phyloP scores from a whole-genome alignment of 192 early-diverging fungal species.

The Backusella psychrophila region DNA sequence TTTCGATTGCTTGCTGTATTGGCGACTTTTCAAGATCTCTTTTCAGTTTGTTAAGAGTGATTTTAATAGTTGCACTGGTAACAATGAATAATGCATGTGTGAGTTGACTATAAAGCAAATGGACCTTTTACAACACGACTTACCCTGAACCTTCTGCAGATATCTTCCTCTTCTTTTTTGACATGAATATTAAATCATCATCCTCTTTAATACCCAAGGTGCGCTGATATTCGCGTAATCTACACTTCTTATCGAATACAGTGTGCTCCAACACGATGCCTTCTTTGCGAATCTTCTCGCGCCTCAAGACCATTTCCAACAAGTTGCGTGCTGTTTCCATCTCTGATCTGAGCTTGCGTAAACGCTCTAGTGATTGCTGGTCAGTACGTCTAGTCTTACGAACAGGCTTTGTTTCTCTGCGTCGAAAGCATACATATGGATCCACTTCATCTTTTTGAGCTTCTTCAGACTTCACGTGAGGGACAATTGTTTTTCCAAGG shows the following conservation, averaged over 20 bases:
- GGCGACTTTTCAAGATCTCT: slow-evolving; percentile 42
- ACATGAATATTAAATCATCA: slow-evolving; percentile 41
- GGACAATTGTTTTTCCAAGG: slow-evolving; percentile 52
- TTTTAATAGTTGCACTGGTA: slow-evolving; percentile 58
- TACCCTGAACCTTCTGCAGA: slow-evolving; percentile 40
- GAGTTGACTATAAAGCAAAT: not conserved
- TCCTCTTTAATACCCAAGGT: slow-evolving; percentile 69
- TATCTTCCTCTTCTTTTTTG: slow-evolving; percentile 42
- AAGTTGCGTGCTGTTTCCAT: slow-evolving; percentile 74
- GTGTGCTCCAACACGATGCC: slow-evolving; percentile 70
- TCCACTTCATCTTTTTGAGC: slow-evolving; percentile 70
- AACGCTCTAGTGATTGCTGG: slow-evolving; percentile 80
- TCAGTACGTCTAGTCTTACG: slow-evolving; percentile 89
- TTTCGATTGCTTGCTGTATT: slow-evolving; percentile 48
- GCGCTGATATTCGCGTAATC: slow-evolving; percentile 62
- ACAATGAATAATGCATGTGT: not conserved
- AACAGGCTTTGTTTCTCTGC: slow-evolving; percentile 84
- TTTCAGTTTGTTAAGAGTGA: slow-evolving; percentile 54
- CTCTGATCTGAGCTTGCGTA: slow-evolving; percentile 77
- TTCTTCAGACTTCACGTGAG: slow-evolving; percentile 66
- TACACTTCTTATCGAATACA: slow-evolving; percentile 69
- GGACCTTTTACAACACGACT: not conserved
- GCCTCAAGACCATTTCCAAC: slow-evolving; percentile 74
- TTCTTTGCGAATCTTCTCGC: slow-evolving; percentile 78
- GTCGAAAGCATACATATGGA: slow-evolving; percentile 97